Conservation (phyloP, 2,329 filamentous ascomycete species). For the Venturia aucupariae region DNA sequence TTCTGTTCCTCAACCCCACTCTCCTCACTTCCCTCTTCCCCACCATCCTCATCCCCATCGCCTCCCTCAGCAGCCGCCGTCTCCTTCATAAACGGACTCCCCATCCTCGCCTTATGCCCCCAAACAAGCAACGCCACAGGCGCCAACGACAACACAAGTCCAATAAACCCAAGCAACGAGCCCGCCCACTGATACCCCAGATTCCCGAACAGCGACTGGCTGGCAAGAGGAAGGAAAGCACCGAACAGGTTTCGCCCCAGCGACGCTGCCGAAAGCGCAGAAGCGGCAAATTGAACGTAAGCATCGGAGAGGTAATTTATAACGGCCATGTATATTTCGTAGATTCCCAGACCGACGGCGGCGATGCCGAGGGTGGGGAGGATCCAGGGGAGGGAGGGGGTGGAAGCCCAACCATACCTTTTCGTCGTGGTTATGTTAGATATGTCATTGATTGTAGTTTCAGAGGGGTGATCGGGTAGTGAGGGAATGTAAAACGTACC, state of each 20-base stretch:
- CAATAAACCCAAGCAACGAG: conserved; percentile 29
- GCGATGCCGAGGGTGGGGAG: conserved; percentile 37
- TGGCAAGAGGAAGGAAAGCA: conserved; percentile 39
- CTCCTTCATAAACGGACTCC: conserved; percentile 17
- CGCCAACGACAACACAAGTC: conserved; percentile 34
- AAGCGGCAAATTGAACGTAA: conserved; percentile 42
- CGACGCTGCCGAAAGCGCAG: conserved; percentile 39
- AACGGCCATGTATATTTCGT: conserved; percentile 36
- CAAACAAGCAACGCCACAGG: conserved; percentile 35
- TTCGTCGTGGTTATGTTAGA: no score
- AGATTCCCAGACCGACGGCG: conserved; percentile 42
- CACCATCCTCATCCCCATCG: neutral
- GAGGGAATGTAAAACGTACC: conserved; percentile 27
- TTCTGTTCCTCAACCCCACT: no score
- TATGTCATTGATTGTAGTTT: no score
- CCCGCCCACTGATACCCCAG: conserved; percentile 43
- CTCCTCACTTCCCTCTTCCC: no score
- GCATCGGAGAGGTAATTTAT: conserved; percentile 43
- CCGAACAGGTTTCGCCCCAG: conserved; percentile 41
- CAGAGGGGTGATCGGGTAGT: no score
- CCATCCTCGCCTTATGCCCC: conserved; percentile 24
- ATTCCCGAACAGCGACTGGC: conserved; percentile 38
- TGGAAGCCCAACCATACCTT: conserved; percentile 36
- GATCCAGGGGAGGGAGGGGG: conserved; percentile 36
- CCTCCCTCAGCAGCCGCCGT: neutral